phyloP scores from a whole-genome alignment of 768 basidiomycete genomes.

The Termitomyces heimii region DNA sequence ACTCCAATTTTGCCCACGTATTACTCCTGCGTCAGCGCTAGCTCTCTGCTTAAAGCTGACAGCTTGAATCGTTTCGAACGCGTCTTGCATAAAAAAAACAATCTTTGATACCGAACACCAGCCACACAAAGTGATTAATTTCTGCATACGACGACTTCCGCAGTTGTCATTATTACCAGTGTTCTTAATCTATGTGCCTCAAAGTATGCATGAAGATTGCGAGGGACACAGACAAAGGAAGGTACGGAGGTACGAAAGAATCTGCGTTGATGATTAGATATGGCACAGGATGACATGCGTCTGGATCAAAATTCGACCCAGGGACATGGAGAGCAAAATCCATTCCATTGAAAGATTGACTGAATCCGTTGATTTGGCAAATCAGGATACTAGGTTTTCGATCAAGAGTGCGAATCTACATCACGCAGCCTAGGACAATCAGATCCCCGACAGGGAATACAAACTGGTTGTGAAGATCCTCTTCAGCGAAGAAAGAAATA shows the following conservation, averaged over 20 bases:
- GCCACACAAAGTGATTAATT: not conserved
- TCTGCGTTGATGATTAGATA: no score
- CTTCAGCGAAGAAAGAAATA: not conserved
- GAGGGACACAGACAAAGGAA: no score
- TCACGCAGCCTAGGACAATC: not conserved
- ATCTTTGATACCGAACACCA: conserved; percentile 7
- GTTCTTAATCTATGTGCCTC: no score
- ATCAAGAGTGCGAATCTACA: not conserved
- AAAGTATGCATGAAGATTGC: no score
- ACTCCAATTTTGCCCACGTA: no score
- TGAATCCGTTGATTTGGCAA: not conserved
- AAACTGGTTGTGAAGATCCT: not conserved
- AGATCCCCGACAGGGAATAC: not conserved
- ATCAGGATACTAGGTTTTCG: not conserved
- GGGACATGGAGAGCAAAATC: no score
- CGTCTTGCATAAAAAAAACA: not conserved
- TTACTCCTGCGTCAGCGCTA: not conserved
- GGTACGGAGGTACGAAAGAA: no score
- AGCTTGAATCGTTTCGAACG: conserved; percentile 3
- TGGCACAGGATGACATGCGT: no score
- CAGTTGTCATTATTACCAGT: no score
- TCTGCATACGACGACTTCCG: not conserved
- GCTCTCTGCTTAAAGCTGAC: not conserved
- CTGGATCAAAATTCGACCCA: no score
- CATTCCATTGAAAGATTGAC: no score